A percentile compares a stretch with the other conserved stretches of the same genome.
Evolutionary conservation across 2,329 filamentous ascomycete genomes (phyloP).

Genomic region (Trichoderma atrobrunneum): DNA sequence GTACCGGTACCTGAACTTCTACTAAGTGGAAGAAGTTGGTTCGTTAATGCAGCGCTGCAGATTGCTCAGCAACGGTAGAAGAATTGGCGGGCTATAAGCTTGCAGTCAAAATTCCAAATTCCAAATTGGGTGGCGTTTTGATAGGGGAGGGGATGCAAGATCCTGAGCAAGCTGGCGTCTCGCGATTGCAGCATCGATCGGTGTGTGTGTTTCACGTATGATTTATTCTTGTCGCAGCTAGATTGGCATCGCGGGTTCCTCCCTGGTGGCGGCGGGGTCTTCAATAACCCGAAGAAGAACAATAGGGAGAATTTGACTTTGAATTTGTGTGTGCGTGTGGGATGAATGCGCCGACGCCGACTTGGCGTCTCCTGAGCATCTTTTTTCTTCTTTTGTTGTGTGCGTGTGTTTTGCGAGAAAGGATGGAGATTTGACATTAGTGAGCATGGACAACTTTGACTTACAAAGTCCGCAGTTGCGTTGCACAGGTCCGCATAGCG

Average conservation of each 20-base stretch:
- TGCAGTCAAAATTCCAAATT: background rate
- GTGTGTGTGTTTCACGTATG: slow-evolving; percentile 3
- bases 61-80: background rate
- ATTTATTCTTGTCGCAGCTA: slow-evolving; percentile 10
- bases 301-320: background rate
- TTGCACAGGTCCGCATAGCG: background rate
- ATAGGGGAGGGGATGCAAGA: background rate
- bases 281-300: background rate
- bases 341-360: background rate
- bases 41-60: background rate
- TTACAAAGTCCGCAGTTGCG: background rate
- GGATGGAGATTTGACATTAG: background rate
- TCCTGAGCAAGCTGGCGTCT: background rate
- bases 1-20: background rate
- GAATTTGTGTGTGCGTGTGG: background rate
- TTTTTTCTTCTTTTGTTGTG: no score
- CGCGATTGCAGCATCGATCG: background rate
- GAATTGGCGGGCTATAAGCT: background rate
- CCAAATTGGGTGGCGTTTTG: background rate
- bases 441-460: no score
- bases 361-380: background rate
- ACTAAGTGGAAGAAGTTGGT: background rate
- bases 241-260: background rate
- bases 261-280: background rate
- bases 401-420: background rate